phyloP scores from a whole-genome alignment of 2,329 filamentous ascomycete species.

The Cercospora zeina region DNA sequence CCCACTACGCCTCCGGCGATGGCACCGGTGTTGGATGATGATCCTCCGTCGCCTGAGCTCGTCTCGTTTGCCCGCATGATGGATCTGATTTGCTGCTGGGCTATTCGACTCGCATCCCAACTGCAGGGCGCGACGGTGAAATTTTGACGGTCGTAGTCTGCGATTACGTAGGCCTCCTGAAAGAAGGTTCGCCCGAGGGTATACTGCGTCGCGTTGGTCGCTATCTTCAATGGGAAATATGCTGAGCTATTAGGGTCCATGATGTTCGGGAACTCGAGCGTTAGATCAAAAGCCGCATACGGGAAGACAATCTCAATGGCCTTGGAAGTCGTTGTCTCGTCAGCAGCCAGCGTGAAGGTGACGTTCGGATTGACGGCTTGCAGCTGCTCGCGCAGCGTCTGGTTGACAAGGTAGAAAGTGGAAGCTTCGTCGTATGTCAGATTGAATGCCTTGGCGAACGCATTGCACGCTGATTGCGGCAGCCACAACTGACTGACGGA shows the following conservation, averaged over 20 bases:
- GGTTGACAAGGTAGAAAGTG: slow-evolving; percentile 41
- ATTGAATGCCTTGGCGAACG: slow-evolving; percentile 43
- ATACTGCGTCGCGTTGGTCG: slow-evolving; percentile 40
- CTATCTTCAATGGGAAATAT: slow-evolving; percentile 43
- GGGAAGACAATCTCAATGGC: slow-evolving; percentile 41
- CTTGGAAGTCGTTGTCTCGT: slow-evolving; percentile 30
- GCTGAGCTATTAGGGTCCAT: slow-evolving; percentile 33
- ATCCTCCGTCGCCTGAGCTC: slow-evolving; percentile 25
- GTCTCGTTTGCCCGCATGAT: slow-evolving; percentile 36
- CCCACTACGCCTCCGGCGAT: slow-evolving; percentile 42
- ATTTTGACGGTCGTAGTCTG: slow-evolving; percentile 42
- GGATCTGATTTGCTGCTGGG: slow-evolving; percentile 31
- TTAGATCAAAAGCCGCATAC: slow-evolving; percentile 42
- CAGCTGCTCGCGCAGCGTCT: slow-evolving; percentile 36
- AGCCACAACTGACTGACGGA: slow-evolving; percentile 66
- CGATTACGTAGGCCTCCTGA: slow-evolving; percentile 44
- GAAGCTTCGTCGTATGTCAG: slow-evolving; percentile 38
- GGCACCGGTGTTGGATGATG: slow-evolving; percentile 36
- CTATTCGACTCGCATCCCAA: slow-evolving; percentile 35
- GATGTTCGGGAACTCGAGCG: slow-evolving; percentile 36
- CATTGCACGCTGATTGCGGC: slow-evolving; percentile 48
- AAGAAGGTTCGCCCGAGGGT: slow-evolving; percentile 43
- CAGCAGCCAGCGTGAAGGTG: slow-evolving; percentile 39
- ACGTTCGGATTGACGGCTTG: slow-evolving; percentile 35
- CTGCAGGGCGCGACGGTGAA: slow-evolving; percentile 42